Evolutionary conservation across 495 filamentous ascomycete species (phyloP).

Genomic region (Pseudevernia furfuracea): DNA sequence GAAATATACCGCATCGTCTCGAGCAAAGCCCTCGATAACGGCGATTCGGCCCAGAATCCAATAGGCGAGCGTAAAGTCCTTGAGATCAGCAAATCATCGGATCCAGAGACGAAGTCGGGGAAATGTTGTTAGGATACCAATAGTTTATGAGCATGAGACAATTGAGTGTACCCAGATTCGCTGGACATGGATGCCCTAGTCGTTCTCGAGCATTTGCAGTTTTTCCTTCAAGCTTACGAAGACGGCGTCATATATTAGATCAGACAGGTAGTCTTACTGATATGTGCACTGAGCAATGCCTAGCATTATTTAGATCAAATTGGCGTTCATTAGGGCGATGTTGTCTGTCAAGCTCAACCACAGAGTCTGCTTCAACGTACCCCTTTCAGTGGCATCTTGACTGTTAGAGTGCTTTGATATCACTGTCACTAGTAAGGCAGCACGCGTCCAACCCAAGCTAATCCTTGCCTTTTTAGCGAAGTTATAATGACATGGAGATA

Average conservation of each 20-base stretch:
- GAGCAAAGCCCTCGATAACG: conserved; percentile 86
- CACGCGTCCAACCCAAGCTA: neutral
- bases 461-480: neutral
- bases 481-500: neutral
- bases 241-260: neutral
- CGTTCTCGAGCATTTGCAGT: neutral
- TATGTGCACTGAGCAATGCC: neutral
- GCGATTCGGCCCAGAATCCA: conserved; percentile 65
- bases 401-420: neutral
- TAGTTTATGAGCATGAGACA: neutral
- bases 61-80: conserved; percentile 62
- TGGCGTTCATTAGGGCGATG: neutral
- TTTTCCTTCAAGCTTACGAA: neutral
- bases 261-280: neutral
- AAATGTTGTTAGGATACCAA: conserved; percentile 70
- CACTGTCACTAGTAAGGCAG: neutral
- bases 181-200: neutral
- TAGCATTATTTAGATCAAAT: neutral
- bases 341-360: neutral
- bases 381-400: neutral
- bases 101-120: conserved; percentile 68
- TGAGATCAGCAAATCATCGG: conserved; percentile 71
- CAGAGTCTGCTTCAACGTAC: neutral
- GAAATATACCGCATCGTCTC: conserved; percentile 99
- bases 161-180: neutral